A percentile compares a stretch with the other conserved stretches of the same genome.
These are phyloP conservation scores for Phytophthora cryptogea DNA, from an alignment of 352 stramenopile species.

Conservation along the genomic window DNA sequence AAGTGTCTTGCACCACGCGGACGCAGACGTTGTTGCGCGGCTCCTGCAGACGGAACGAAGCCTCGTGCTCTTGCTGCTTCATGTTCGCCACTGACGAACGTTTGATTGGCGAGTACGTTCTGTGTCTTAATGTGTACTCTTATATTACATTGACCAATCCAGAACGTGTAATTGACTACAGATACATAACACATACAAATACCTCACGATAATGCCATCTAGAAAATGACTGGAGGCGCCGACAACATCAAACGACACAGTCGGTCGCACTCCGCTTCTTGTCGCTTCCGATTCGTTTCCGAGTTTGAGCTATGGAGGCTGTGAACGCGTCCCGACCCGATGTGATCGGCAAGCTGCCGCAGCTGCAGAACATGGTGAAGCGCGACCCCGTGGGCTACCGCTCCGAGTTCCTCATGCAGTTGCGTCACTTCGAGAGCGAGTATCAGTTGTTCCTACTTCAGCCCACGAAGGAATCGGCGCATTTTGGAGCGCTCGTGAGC, in stretches of 20 bases:
- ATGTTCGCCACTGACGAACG: slow-evolving; percentile 9
- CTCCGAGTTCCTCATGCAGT: slow-evolving; percentile 98
- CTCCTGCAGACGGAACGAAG: slow-evolving; percentile 29
- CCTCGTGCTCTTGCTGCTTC: slow-evolving; percentile 44
- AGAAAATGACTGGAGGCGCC: slow-evolving; percentile 32
- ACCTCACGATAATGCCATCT: background rate
- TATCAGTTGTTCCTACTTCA: slow-evolving; percentile 95
- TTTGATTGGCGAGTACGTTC: background rate
- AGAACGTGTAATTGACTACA: background rate
- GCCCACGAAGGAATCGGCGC: slow-evolving; percentile 88
- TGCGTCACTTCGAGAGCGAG: slow-evolving; percentile 96
- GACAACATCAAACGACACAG: slow-evolving; percentile 13
- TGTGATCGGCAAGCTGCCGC: slow-evolving; percentile 92
- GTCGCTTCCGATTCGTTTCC: background rate
- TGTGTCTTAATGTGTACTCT: background rate
- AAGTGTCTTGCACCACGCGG: slow-evolving; percentile 55
- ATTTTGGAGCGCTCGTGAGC: slow-evolving; percentile 96
- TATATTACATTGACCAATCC: background rate
- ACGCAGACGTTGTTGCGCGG: slow-evolving; percentile 25
- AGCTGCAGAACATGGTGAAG: slow-evolving; percentile 99
- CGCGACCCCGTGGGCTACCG: slow-evolving; percentile 95
- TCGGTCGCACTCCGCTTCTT: slow-evolving; percentile 5
- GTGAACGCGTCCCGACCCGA: slow-evolving; percentile 81
- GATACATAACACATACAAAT: background rate
- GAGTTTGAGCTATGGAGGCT: slow-evolving; percentile 45